Base-by-base conservation (phyloP, 164 flowering plant genomes). In the Saururus chinensis region DNA sequence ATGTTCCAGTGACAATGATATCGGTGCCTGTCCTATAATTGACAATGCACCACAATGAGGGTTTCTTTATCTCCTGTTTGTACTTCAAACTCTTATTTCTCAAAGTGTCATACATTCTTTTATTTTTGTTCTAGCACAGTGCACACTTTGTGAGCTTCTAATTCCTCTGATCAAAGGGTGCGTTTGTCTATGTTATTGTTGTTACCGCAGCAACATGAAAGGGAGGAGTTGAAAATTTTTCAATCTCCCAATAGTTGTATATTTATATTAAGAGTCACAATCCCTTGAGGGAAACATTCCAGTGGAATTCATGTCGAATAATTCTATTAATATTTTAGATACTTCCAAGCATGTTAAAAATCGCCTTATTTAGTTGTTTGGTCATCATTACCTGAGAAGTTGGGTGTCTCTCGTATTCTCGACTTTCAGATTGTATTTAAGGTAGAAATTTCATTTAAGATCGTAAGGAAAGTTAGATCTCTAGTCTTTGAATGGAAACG, bases 21-120 rank as follows among this genome's bases (percentile, higher is more conserved):
- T 82, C 89, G 1, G 88, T 86, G 40, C 86, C 82, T 45, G 96
- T 85, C 49, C 76, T 80, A 68, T 87, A 82, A 79, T 59, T 71
- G 12, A 10, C 12, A 11, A 20, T 54, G 23, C 23, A 21, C 17
- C 24, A 21, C 26, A 11, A 20, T 73, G 70, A 59, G n/a, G 59
- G 62, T 25, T 62, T 59, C 53, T n/a, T n/a, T n/a, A 10, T 66
- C 61, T 65, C 19, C 9, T 55, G 51, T 70, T 48, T 60, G 53
- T 59, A 26, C 63, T 56, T 71, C 64, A 42, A 67, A 72, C 60
- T 70, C 67, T 61, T 73, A 71, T 60, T 51, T 74, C 71, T 68
- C 23, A 30, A 58, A 58, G 52, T 70, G 57, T 66, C 71, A 71
- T 67, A 68, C 37, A 74, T 80, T 82, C 84, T 80, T 80, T 80